Conservation (phyloP, 176 grass and related monocot species). For the Musa acuminata region DNA sequence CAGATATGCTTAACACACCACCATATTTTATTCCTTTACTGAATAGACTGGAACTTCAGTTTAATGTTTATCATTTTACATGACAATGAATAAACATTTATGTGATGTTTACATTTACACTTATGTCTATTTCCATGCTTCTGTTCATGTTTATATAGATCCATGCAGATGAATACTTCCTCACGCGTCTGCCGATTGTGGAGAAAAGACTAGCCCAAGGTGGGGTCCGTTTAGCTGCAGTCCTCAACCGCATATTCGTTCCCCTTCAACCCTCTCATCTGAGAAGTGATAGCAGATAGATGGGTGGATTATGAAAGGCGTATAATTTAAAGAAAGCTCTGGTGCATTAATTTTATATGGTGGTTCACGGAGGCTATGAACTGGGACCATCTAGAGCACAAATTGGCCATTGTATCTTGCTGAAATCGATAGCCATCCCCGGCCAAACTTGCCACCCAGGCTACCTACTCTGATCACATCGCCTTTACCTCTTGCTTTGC, state of each 20-base stretch:
- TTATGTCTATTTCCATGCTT: background rate
- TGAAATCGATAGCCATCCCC: background rate
- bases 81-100: background rate
- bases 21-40: no score
- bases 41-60: no score
- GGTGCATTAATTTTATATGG: background rate
- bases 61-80: background rate
- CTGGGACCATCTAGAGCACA: background rate
- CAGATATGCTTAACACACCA: no score
- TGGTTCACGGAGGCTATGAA: background rate
- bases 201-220: constrained; percentile 12
- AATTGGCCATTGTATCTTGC: background rate
- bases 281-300: constrained; percentile 2
- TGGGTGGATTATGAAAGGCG: background rate
- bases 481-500: background rate
- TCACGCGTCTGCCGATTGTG: constrained; percentile 1
- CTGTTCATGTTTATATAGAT: background rate
- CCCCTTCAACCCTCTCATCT: background rate
- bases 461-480: background rate
- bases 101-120: background rate
- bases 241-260: constrained; percentile 10
- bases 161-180: constrained; percentile 16
- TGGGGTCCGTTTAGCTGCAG: constrained; percentile 1
- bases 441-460: background rate
- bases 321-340: background rate